phyloP scores from a whole-genome alignment of 2,329 filamentous ascomycete genomes.

The Bretziella fagacearum region DNA sequence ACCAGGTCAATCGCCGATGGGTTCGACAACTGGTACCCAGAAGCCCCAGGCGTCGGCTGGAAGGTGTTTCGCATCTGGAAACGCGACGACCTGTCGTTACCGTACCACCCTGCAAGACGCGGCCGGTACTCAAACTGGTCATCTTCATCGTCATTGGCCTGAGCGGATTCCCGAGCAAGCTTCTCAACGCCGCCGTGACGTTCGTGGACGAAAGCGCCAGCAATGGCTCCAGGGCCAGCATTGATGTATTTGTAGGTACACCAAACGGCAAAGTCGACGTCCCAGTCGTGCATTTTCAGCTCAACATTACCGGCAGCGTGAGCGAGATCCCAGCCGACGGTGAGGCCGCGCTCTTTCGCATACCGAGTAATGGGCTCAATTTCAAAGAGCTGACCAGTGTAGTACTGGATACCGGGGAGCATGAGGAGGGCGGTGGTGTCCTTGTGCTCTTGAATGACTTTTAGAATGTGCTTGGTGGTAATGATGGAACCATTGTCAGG shows the following conservation, averaged over 20 bases:
- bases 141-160: constrained; percentile 15
- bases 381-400: constrained; percentile 77
- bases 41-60: constrained; percentile 58
- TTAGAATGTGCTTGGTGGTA: constrained; percentile 52
- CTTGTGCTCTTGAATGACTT: constrained; percentile 57
- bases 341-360: constrained; percentile 52
- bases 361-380: constrained; percentile 62
- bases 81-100: constrained; percentile 54
- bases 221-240: constrained; percentile 65
- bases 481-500: constrained; percentile 45
- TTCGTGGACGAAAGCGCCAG: constrained; percentile 65
- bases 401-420: constrained; percentile 78
- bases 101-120: constrained; percentile 73
- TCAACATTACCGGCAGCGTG: constrained; percentile 76
- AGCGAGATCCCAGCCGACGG: constrained; percentile 75
- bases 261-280: constrained; percentile 83
- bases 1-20: constrained; percentile 62
- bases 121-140: constrained; percentile 36
- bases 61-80: constrained; percentile 78
- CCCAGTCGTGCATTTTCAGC: constrained; percentile 70
- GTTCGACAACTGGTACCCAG: constrained; percentile 69
- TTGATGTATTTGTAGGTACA: constrained; percentile 94
- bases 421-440: constrained; percentile 57
- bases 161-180: constrained; percentile 5
- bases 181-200: constrained; percentile 42